Evolutionary conservation across 129 eudicot species (phyloP).

Genomic region (Daucus carota): DNA sequence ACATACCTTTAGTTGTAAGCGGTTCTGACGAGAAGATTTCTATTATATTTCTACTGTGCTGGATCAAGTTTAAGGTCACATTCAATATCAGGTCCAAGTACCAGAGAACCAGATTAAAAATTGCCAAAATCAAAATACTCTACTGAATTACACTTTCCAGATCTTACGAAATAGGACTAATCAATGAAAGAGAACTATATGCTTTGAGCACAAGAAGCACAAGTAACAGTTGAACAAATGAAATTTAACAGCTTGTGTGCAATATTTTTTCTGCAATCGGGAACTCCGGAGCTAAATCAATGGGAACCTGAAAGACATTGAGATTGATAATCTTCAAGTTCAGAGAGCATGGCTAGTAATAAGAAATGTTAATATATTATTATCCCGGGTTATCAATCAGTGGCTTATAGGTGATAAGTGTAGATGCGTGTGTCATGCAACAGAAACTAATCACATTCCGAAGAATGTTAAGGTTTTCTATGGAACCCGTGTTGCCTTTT

Average conservation of each 20-base stretch:
- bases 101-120: no score
- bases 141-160: no score
- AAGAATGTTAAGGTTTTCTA: background rate
- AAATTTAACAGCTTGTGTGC: conserved; percentile 6
- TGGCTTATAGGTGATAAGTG: background rate
- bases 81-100: no score
- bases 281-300: conserved; percentile 78
- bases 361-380: background rate
- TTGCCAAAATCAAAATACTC: no score
- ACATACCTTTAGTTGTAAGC: no score
- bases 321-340: background rate
- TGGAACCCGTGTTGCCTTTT: background rate
- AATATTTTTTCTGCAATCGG: conserved; percentile 48
- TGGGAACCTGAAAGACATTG: conserved; percentile 61
- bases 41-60: no score
- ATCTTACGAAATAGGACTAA: no score
- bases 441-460: background rate
- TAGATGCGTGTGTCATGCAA: background rate
- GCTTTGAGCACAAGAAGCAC: no score
- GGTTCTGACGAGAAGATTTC: no score
- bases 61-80: no score
- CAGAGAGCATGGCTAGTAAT: background rate
- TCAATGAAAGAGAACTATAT: no score
- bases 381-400: background rate
- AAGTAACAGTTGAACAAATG: background rate